Base-by-base conservation (phyloP, 495 filamentous ascomycete species). In the Bacidia rubella region DNA sequence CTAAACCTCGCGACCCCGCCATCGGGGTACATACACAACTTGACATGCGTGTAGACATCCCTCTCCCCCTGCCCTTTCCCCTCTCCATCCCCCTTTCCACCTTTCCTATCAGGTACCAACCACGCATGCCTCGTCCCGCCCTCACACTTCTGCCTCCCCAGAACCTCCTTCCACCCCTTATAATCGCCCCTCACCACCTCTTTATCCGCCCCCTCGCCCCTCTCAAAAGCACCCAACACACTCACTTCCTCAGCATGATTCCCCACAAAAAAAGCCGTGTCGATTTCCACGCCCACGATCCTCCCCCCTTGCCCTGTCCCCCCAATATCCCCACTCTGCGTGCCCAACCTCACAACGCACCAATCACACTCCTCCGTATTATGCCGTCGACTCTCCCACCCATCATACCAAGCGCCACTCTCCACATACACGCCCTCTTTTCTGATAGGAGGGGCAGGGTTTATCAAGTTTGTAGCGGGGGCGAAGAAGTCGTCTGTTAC, bases 401-500 rank as follows among this genome's bases (percentile, higher is more conserved):
- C 89, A 63, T 96, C 89, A 65, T 89, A 95, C 90, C 90, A 96
- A 21, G 87, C 86, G 54, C 89, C 89, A 10, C 86, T 77, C 61
- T 83, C 80, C 46, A 88, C 80, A 73, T 90, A 93, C 66, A 88
- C 79, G 52, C 86, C 88, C 0, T 82, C 81, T 57, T 84, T 79
- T 54, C 79, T 76, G 60, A 95, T 77, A 3, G 90, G 85, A 2
- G 83, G 69, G 0, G 77, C 78, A 1, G 86, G 83, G 15, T 77
- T 90, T 49, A 87, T 68, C 57, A 95, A 78, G 66, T 93, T 94
- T 32, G 71, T 68, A 11, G 88, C 88, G 32, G 80, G 77, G 56
- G 87, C 89, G 68, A 95, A 96, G 77, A 80, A 96, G 69, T 96
- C 80, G 66, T 96, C 85, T 44, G 83, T 87, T 70, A 78, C 83